phyloP scores from a whole-genome alignment of 495 filamentous ascomycete species.

The Lophium mytilinum region DNA sequence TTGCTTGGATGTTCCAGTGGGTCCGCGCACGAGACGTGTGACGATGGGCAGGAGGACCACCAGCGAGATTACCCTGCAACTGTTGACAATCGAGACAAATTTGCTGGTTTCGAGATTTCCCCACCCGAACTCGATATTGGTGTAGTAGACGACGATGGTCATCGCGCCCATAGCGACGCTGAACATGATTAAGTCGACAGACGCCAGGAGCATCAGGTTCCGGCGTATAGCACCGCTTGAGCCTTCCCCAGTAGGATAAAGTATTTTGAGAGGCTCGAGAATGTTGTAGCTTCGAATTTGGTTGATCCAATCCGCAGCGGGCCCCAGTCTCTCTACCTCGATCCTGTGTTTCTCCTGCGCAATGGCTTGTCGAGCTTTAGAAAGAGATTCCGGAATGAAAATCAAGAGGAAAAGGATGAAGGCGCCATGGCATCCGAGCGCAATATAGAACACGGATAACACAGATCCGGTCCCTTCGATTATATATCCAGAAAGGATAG shows the following conservation, averaged over 20 bases:
- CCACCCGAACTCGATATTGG: conserved; percentile 74
- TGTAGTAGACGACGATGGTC: conserved; percentile 71
- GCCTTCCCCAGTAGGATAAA: conserved; percentile 60
- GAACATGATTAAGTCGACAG: conserved; percentile 70
- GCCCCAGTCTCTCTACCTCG: conserved; percentile 23
- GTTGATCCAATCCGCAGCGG: conserved; percentile 35
- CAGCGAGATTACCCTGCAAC: conserved; percentile 63
- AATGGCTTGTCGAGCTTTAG: conserved; percentile 52
- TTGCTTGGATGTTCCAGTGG: conserved; percentile 27
- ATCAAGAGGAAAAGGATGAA: conserved; percentile 63
- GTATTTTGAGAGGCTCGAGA: conserved; percentile 65
- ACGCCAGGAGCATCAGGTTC: conserved; percentile 72
- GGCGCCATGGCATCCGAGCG: conserved; percentile 58
- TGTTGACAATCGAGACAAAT: conserved; percentile 71
- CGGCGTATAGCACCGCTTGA: conserved; percentile 54
- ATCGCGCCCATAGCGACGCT: conserved; percentile 74
- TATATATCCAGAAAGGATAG: conserved; percentile 67
- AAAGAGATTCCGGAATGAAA: conserved; percentile 74
- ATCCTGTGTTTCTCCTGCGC: conserved; percentile 58
- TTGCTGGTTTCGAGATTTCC: conserved; percentile 63
- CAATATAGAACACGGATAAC: conserved; percentile 69
- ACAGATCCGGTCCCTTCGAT: conserved; percentile 60
- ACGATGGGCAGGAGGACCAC: conserved; percentile 65
- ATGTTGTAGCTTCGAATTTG: conserved; percentile 47
- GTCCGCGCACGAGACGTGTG: conserved; percentile 58